Evolutionary conservation across 139 green algal genomes (phyloP), one percentile per base, ranked within the genome.

Genomic region (Mychonastes homosphaera): DNA sequence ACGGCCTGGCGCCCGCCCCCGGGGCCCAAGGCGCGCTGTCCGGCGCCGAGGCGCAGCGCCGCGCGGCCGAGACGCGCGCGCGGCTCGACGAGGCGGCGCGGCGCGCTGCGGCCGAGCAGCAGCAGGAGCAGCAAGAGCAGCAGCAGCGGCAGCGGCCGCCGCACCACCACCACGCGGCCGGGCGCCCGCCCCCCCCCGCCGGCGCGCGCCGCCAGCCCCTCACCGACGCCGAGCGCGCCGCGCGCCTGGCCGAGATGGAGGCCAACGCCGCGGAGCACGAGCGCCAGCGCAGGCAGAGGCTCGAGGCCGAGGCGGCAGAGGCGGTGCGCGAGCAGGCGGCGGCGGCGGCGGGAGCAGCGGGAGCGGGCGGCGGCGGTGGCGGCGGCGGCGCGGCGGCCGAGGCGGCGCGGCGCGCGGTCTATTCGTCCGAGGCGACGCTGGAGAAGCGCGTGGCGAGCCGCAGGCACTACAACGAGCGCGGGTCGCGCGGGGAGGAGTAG

Each of bases 241-340:
- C 35, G 40, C 63, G 72, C 41, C 73, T 96, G 43, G 81, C 81
- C 16, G 85, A 94, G 72, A 96, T 96, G 88, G 70, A 70, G 62
- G 65, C 58, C 39, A 81, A 94, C 53, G 88, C 88, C 2, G 48
- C 73, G 21, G 58, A 76, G 58, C 82, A 94, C 55, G 82, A 95
- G 18, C 49, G 70, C 56, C 47, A 74, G 35, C 73, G 87, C 10
- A 24, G 29, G 62, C 27, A 63, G 41, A 72, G 82, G 10, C 58
- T 92, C n/a, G n/a, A n/a, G 16, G 72, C 67, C 5, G 69, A 54
- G 10, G 69, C 62, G 16, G 72, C 48, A 36, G 67, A 77, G 27
- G 46, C 50, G n/a, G 56, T 50, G 2, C 32, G 53, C 18, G 56
- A 40, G 1, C 38, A 35, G 3, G 29, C n/a, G n/a, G n/a, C n/a